Base-by-base conservation (phyloP, 1,284 basidiomycete genomes). In the Thelephora terrestris region DNA sequence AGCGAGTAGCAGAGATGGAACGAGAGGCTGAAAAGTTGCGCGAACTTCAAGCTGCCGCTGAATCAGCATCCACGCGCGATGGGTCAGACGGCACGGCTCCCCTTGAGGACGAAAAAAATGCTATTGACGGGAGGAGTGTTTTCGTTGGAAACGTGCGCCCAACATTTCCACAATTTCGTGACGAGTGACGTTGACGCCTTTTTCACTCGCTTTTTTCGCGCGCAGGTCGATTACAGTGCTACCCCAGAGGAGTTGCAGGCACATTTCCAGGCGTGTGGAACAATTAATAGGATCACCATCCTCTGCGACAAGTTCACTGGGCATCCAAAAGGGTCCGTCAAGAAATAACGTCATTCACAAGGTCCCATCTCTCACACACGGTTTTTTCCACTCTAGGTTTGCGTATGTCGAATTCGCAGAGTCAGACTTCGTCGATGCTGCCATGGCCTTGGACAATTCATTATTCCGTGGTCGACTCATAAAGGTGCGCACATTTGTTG, bases 301-400 rank as follows among this genome's bases (percentile, higher is more conserved):
- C 79, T 99, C 23, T 99, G 96, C 67, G 96, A 99, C 76, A 99
- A 99, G 71, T 99, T 97, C 67, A 98, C 95, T 16, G 96, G 96
- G 40, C 95, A 98, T 73, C 95, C 96, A 37, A 99, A 98, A 81
- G 96, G 95, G 91, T 94, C 57, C 53, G 81, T 70, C 29, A 32
- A 6, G 3, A 14, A 5, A 6, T 32, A 32, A n/a, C n/a, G n/a
- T n/a, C 21, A 23, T 45, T 7, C 4, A 14, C 14, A 18, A 37
- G 32, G 21, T 29, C 9, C 9, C 12, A 10, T 14, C 9, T 12
- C 29, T 32, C 12, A 32, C 12, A 10, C 27, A 27, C 12, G 12
- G 7, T 35, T 35, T 45, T 50, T 43, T 45, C 23, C 7, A 35
- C 47, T n/a, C n/a, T n/a, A 96, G 93, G 43, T 99, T 90, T 70